phyloP scores from a whole-genome alignment of 148 eudicot genomes.

The Vaccinium myrtillus region DNA sequence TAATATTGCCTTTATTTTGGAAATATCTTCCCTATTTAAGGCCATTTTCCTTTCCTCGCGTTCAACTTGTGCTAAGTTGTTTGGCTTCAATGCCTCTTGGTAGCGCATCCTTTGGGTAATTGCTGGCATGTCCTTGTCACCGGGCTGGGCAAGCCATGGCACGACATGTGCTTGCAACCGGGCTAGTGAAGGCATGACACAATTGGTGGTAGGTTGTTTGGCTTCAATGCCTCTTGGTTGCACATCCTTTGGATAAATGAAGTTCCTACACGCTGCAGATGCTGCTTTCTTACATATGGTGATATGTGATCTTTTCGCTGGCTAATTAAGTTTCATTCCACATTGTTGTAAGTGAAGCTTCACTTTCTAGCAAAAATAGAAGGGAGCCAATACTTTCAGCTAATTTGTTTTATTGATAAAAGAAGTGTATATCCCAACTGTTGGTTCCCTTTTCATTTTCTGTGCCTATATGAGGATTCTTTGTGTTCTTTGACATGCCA shows the following conservation, averaged over 20 bases:
- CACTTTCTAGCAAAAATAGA: neutral
- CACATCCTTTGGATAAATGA: too few relatives aligned
- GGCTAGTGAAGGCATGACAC: too few relatives aligned
- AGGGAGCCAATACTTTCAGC: conserved; percentile 1
- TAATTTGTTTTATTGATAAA: neutral
- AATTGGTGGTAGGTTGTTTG: too few relatives aligned
- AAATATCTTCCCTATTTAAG: neutral
- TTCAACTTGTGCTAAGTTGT: too few relatives aligned
- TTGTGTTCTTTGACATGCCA: neutral
- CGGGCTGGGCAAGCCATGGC: too few relatives aligned
- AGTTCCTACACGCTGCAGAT: neutral
- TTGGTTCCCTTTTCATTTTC: neutral
- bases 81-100: too few relatives aligned
- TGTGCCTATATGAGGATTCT: neutral
- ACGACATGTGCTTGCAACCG: too few relatives aligned
- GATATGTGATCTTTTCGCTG: neutral
- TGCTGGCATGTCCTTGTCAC: too few relatives aligned
- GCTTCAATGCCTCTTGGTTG: too few relatives aligned
- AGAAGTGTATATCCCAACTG: neutral
- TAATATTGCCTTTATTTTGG: neutral
- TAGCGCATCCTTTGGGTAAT: too few relatives aligned
- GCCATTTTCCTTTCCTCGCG: neutral
- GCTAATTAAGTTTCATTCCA: neutral
- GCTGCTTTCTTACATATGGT: neutral
- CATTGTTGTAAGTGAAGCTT: neutral